Evolutionary conservation across 2,329 filamentous ascomycete species (phyloP).

Genomic region (Mycosphaerelloides madeirae): DNA sequence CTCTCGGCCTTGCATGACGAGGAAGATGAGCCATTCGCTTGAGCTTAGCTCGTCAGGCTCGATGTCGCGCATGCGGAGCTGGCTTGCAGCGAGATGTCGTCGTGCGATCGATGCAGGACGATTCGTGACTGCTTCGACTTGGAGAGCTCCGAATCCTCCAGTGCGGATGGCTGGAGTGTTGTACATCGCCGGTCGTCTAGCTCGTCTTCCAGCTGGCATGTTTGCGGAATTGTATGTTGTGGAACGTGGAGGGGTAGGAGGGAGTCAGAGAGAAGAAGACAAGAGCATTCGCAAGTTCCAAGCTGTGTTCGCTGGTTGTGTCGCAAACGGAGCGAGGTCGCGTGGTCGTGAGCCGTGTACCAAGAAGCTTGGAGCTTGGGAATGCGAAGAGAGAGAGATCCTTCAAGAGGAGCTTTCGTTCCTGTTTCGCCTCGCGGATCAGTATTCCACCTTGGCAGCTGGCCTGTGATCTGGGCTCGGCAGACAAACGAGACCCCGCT

Average conservation of each 20-base stretch:
- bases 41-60: slow-evolving; percentile 32
- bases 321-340: background rate
- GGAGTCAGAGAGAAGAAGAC: no score
- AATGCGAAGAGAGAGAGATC: no score
- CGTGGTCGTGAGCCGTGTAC: background rate
- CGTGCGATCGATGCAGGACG: slow-evolving; percentile 32
- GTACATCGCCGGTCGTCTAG: slow-evolving; percentile 30
- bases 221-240: no score
- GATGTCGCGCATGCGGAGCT: slow-evolving; percentile 33
- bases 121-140: slow-evolving; percentile 33
- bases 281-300: no score
- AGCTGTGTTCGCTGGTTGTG: no score
- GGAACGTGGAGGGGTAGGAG: no score
- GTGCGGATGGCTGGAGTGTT: slow-evolving; percentile 33
- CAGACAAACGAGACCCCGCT: no score
- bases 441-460: no score
- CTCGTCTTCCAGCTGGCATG: slow-evolving; percentile 23
- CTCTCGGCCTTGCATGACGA: slow-evolving; percentile 31
- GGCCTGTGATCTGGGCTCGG: no score
- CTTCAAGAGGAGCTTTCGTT: no score
- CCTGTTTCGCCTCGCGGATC: no score
- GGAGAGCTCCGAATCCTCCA: slow-evolving; percentile 32
- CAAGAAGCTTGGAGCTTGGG: no score
- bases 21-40: slow-evolving; percentile 33
- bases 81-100: slow-evolving; percentile 30